Conservation (phyloP, 2,329 filamentous ascomycete species). For the Pseudogymnoascus sp. region DNA sequence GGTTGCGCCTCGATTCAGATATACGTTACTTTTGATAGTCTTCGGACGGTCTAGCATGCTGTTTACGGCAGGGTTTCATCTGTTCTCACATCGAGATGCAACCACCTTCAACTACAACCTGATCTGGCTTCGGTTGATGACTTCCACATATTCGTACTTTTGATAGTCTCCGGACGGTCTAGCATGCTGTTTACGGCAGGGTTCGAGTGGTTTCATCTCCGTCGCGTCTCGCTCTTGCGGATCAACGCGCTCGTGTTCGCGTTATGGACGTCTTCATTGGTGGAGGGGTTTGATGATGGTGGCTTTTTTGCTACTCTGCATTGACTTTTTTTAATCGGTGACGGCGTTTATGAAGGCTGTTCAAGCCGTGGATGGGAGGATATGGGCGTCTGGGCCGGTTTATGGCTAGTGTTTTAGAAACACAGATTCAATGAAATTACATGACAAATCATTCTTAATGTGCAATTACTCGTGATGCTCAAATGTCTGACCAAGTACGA, state of each 20-base stretch:
- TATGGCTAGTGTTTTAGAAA: conserved; percentile 9
- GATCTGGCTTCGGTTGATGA: conserved; percentile 20
- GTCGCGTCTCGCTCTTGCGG: conserved; percentile 21
- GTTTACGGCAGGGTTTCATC: conserved; percentile 30
- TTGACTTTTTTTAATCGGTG: background rate
- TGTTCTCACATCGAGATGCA: conserved; percentile 14
- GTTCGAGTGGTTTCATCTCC: conserved; percentile 21
- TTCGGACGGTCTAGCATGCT: conserved; percentile 31
- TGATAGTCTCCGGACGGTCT: conserved; percentile 33
- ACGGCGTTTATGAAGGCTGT: conserved; percentile 9
- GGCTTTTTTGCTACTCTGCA: background rate
- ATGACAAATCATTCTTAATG: conserved; percentile 6
- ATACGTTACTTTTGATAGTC: conserved; percentile 30
- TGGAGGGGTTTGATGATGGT: background rate
- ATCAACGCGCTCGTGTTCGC: conserved; percentile 13
- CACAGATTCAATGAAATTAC: conserved; percentile 8
- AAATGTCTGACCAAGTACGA: background rate
- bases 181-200: conserved; percentile 33
- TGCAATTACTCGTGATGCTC: background rate
- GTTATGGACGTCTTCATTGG: conserved; percentile 3
- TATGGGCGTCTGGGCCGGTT: conserved; percentile 8
- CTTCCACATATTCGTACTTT: conserved; percentile 23
- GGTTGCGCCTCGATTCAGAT: background rate
- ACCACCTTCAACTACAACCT: conserved; percentile 15
- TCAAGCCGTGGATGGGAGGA: conserved; percentile 7